Conservation (phyloP, 2,329 filamentous ascomycete species). For the Botryotinia globosa region DNA sequence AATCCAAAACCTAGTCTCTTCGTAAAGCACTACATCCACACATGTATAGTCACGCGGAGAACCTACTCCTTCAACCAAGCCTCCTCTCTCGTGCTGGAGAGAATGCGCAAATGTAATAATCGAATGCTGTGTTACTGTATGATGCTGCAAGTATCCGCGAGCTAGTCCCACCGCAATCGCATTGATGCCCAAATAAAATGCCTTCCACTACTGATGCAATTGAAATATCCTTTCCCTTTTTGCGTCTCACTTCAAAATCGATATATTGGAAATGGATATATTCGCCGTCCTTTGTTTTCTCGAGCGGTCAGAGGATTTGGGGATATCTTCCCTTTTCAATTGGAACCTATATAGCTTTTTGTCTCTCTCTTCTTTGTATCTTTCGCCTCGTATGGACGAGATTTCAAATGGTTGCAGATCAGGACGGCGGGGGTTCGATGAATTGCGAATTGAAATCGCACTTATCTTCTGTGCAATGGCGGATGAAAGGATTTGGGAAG, state of each 20-base stretch:
- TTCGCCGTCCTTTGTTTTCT: slow-evolving; percentile 15
- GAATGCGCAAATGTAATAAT: slow-evolving; percentile 22
- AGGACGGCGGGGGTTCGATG: slow-evolving; percentile 7
- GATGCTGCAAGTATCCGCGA: slow-evolving; percentile 34
- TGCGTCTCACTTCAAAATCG: slow-evolving; percentile 22
- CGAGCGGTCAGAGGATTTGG: slow-evolving; percentile 12
- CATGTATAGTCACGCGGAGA: slow-evolving; percentile 23
- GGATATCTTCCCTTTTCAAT: slow-evolving; percentile 6
- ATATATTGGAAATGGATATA: slow-evolving; percentile 23
- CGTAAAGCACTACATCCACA: slow-evolving; percentile 20
- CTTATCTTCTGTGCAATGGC: slow-evolving; percentile 11
- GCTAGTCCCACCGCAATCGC: slow-evolving; percentile 30
- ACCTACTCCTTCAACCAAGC: slow-evolving; percentile 16
- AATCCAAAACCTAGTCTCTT: slow-evolving; percentile 15
- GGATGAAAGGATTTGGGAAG: slow-evolving; percentile 15
- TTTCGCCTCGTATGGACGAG: background rate
- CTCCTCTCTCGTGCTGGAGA: slow-evolving; percentile 13
- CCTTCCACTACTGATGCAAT: slow-evolving; percentile 19
- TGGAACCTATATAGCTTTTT: slow-evolving; percentile 6
- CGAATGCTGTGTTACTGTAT: slow-evolving; percentile 32
- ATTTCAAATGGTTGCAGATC: background rate
- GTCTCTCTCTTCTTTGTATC: background rate
- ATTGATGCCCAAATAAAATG: slow-evolving; percentile 36
- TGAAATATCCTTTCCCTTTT: slow-evolving; percentile 19
- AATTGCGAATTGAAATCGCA: slow-evolving; percentile 16